Conservation (phyloP, 2,329 filamentous ascomycete species). For the Ophiobolus disseminans region DNA sequence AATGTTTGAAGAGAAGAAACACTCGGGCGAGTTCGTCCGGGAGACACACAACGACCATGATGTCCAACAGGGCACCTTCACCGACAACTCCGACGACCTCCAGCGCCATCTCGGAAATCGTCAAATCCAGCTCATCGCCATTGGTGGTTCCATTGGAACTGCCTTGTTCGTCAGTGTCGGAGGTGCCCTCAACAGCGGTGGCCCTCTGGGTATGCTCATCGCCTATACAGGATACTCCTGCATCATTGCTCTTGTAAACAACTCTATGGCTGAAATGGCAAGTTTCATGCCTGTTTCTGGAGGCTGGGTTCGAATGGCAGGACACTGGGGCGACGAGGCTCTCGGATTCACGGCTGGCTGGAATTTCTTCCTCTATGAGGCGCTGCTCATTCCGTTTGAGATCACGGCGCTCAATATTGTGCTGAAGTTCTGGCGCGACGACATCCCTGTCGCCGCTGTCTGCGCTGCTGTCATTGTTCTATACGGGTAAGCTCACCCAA, state of each 20-base stretch:
- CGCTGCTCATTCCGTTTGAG: slow-evolving; percentile 60
- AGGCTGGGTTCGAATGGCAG: slow-evolving; percentile 69
- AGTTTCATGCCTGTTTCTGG: slow-evolving; percentile 68
- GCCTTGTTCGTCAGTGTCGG: slow-evolving; percentile 69
- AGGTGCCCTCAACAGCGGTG: slow-evolving; percentile 59
- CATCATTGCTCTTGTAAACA: slow-evolving; percentile 68
- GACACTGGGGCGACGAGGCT: slow-evolving; percentile 71
- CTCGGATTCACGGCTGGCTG: slow-evolving; percentile 64
- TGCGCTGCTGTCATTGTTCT: slow-evolving; percentile 51
- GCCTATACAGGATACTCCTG: slow-evolving; percentile 64
- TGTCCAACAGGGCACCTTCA: slow-evolving; percentile 36
- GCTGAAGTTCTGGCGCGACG: slow-evolving; percentile 53
- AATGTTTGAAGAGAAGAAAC: slow-evolving; percentile 43
- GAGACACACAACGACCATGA: slow-evolving; percentile 33
- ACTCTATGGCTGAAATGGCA: slow-evolving; percentile 70
- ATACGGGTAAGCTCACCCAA: slow-evolving; percentile 48
- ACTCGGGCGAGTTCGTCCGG: slow-evolving; percentile 39
- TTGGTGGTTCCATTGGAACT: slow-evolving; percentile 52
- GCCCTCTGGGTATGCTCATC: slow-evolving; percentile 63
- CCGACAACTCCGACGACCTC: slow-evolving; percentile 47
- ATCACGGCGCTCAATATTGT: slow-evolving; percentile 55
- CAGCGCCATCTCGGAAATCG: slow-evolving; percentile 50
- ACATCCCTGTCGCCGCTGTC: slow-evolving; percentile 52
- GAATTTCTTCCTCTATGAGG: slow-evolving; percentile 62
- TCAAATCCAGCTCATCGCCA: slow-evolving; percentile 52